Base-by-base conservation (phyloP, 768 basidiomycete species). In the Suillus lakei region DNA sequence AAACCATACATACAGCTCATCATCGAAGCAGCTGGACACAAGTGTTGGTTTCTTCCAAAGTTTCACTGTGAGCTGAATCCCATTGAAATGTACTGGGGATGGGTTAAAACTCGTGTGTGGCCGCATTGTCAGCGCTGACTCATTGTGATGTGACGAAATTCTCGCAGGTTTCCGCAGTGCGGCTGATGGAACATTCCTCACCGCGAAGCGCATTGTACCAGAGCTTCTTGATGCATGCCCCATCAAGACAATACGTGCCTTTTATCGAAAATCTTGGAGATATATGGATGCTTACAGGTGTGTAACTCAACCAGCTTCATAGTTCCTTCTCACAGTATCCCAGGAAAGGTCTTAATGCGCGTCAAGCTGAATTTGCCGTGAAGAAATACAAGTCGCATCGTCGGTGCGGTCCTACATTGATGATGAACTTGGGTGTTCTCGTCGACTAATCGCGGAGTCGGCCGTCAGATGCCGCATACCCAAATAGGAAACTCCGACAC, bases 161-260 rank as follows among this genome's bases (percentile, higher is more conserved):
- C 48, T 62, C 44, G 28, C 43, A 75, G 71, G 51, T 51, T 74
- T 72, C 58, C 69, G 73, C 15, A 65, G 64, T 48, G 68, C 51
- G 26, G 56, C 68, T 6, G 72, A 74, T 70, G 71, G 67, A 5
- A 70, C 60, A 38, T 73, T 74, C 65, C 68, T 69, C 28, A 70
- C 68, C 7, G 69, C 70, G 23, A 66, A 72, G 39, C 62, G 43
- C 41, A 66, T 75, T 26, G 70, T 75, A 34, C 73, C 71, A 39
- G 63, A 75, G 50, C 67, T 68, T 58, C 62, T 72, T 39, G 51
- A 72, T 62, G 54, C 53, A 21, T 67, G 68, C 28, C 53, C 62
- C 15, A 56, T 64, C 23, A 62, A 59, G 16, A 71, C 61, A 50
- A 71, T 75, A 58, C 65, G 68, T 7, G 63, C 63, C 38, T 50